These are phyloP conservation scores for Trichosporon ovoides DNA, from an alignment of 1,284 basidiomycete species.

Conservation along the genomic window DNA sequence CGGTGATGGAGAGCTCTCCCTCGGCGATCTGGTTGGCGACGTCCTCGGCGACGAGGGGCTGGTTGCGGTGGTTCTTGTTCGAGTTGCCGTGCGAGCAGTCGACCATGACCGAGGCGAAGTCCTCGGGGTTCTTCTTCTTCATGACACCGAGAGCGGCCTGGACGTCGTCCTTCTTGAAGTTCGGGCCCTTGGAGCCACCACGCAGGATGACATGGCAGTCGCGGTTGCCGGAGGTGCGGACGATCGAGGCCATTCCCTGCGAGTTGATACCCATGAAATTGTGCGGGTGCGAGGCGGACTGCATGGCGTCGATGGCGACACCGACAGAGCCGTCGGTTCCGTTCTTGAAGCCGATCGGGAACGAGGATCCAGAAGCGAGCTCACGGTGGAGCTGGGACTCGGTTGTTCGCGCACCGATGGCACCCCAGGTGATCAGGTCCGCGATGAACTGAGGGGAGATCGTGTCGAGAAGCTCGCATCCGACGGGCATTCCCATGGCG, in stretches of 20 bases:
- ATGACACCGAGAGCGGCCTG: slow-evolving; percentile 65
- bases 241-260: slow-evolving; percentile 87
- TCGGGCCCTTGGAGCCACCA: slow-evolving; percentile 81
- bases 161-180: slow-evolving; percentile 63
- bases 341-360: slow-evolving; percentile 83
- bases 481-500: slow-evolving; percentile 75
- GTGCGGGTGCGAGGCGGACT: slow-evolving; percentile 83
- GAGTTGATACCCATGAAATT: slow-evolving; percentile 98
- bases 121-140: slow-evolving; percentile 50
- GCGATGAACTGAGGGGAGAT: slow-evolving; percentile 83
- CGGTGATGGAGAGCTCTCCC: slow-evolving; percentile 72
- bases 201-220: slow-evolving; percentile 92
- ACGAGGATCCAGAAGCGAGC: slow-evolving; percentile 47
- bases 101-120: slow-evolving; percentile 50
- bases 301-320: slow-evolving; percentile 91
- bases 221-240: slow-evolving; percentile 85
- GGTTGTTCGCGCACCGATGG: slow-evolving; percentile 91
- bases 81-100: slow-evolving; percentile 66
- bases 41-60: slow-evolving; percentile 84
- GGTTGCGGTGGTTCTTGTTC: slow-evolving; percentile 83
- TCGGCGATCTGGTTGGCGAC: slow-evolving; percentile 73
- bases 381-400: slow-evolving; percentile 91
- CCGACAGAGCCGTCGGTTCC: slow-evolving; percentile 87
- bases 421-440: slow-evolving; percentile 94
- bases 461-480: slow-evolving; percentile 72